Evolutionary conservation across 331 rosid species (phyloP).

Genomic region (Pyrus hybrid): DNA sequence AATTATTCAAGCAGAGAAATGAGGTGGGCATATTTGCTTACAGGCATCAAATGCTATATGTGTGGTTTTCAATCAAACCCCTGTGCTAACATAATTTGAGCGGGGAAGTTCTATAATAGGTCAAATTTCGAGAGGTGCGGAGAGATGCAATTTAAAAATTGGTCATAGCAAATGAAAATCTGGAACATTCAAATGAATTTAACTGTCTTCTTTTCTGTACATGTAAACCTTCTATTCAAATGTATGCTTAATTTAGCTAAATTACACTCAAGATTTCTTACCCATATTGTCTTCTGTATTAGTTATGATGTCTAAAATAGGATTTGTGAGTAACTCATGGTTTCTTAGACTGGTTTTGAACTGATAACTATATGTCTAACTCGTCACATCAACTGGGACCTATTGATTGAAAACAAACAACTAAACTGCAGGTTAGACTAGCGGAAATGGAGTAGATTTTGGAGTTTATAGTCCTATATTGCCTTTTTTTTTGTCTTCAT

Average conservation of each 20-base stretch:
- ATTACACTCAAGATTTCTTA: background rate
- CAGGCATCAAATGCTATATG: background rate
- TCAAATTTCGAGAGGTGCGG: background rate
- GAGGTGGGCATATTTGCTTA: background rate
- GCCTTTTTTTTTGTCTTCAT: background rate
- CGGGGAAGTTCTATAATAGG: background rate
- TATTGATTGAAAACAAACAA: background rate
- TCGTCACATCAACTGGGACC: background rate
- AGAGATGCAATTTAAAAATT: background rate
- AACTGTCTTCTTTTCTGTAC: background rate
- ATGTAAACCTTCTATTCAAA: background rate
- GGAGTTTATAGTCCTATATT: too few species aligned
- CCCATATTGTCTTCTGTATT: background rate
- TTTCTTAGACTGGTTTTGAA: background rate
- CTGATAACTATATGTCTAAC: background rate
- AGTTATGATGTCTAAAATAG: background rate
- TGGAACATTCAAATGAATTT: background rate
- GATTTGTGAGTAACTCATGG: background rate
- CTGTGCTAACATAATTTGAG: background rate
- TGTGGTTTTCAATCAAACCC: background rate
- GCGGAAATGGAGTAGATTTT: background rate
- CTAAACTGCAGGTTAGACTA: background rate
- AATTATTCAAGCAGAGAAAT: background rate
- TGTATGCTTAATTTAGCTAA: background rate
- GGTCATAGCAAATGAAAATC: background rate